phyloP scores from a whole-genome alignment of 495 filamentous ascomycete genomes.

The Aspergillus hancockii region DNA sequence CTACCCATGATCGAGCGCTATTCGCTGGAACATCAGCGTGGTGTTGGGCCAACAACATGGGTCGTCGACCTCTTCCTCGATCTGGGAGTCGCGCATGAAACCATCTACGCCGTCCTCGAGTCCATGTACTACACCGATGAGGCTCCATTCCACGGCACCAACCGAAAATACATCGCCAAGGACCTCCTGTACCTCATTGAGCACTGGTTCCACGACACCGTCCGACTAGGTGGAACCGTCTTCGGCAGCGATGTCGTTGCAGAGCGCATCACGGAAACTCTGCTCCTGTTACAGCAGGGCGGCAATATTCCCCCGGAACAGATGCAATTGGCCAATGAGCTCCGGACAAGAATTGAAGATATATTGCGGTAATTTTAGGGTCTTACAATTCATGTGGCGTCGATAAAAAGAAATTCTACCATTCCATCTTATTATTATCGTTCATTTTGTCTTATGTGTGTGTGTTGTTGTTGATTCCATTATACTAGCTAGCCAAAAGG shows the following conservation, averaged over 20 bases:
- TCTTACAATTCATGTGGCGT: slow-evolving; percentile 9
- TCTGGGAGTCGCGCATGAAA: slow-evolving; percentile 72
- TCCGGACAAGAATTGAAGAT: slow-evolving; percentile 48
- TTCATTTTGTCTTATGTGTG: background rate
- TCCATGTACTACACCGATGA: slow-evolving; percentile 81
- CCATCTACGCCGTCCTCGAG: slow-evolving; percentile 76
- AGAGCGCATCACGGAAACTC: slow-evolving; percentile 44
- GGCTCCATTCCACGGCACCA: slow-evolving; percentile 72
- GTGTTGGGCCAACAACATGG: slow-evolving; percentile 71
- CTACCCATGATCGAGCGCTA: slow-evolving; percentile 78
- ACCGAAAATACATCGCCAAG: slow-evolving; percentile 57
- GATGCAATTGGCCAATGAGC: slow-evolving; percentile 33
- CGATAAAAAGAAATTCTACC: background rate
- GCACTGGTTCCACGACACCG: slow-evolving; percentile 63
- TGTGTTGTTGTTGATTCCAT: background rate
- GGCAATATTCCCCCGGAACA: slow-evolving; percentile 33
- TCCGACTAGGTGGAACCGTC: slow-evolving; percentile 52
- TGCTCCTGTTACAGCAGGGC: slow-evolving; percentile 46
- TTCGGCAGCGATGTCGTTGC: slow-evolving; percentile 56
- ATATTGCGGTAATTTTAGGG: slow-evolving; percentile 36
- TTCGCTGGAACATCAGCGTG: slow-evolving; percentile 68
- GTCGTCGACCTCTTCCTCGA: slow-evolving; percentile 78
- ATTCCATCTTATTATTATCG: slow-evolving; percentile 4
- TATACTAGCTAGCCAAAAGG: background rate
- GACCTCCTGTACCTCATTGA: slow-evolving; percentile 64